Percentiles rank a stretch among this genome's conserved stretches.
Evolutionary conservation across 768 basidiomycete genomes (phyloP).

Genomic region (Mycena filopes): DNA sequence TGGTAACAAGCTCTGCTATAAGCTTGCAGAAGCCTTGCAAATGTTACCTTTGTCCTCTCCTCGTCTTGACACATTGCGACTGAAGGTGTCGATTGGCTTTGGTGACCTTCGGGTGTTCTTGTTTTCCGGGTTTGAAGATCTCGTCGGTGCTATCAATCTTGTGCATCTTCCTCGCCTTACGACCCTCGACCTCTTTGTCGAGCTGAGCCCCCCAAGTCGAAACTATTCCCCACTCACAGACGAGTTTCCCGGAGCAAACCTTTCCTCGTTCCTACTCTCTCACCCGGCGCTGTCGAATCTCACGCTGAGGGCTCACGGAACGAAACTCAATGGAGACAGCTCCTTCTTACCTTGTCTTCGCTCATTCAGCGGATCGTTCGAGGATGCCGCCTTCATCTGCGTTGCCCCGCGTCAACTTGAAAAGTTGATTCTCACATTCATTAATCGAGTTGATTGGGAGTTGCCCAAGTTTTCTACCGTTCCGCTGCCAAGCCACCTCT

Average conservation of each 20-base stretch:
- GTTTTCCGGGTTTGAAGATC: not conserved
- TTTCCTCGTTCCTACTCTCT: slow-evolving; percentile 1
- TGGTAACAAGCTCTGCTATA: slow-evolving; percentile 2
- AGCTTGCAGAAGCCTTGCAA: slow-evolving; percentile 1
- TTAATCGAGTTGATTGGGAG: not conserved
- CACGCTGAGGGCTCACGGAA: not conserved
- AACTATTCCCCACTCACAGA: not conserved
- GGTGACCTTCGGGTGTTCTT: not conserved
- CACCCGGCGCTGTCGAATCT: slow-evolving; percentile 3
- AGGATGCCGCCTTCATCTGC: not conserved
- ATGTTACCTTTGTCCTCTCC: slow-evolving; percentile 9
- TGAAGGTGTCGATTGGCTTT: not conserved
- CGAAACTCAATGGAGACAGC: not conserved
- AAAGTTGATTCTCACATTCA: slow-evolving; percentile 3
- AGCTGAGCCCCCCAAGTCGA: not conserved
- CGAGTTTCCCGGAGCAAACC: not conserved
- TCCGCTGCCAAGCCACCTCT: not conserved
- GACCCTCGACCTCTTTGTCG: not conserved
- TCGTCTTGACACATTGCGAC: not conserved
- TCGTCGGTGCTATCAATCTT: not conserved
- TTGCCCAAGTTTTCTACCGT: not conserved
- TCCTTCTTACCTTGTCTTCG: not conserved
- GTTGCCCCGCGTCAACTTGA: not conserved
- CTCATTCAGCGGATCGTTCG: slow-evolving; percentile 8
- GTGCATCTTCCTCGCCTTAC: not conserved